phyloP scores from a whole-genome alignment of 768 basidiomycete genomes.

The Suillus discolor region DNA sequence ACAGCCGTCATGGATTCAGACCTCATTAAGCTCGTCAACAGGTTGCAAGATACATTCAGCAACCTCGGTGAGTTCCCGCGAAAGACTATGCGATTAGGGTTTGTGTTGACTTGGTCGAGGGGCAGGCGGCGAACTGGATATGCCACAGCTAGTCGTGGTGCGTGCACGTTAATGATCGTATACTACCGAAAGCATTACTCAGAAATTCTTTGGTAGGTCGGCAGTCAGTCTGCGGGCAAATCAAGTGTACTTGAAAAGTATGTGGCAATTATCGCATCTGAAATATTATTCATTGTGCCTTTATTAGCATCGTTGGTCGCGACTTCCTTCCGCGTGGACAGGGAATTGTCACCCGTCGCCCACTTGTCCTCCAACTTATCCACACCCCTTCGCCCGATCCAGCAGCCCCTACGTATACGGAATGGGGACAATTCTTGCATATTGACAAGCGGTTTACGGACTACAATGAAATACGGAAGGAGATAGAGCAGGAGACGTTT shows the following conservation, averaged over 20 bases:
- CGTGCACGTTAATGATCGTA: slow-evolving; percentile 32
- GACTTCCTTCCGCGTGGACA: slow-evolving; percentile 87
- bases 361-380: slow-evolving; percentile 93
- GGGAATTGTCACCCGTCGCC: slow-evolving; percentile 96
- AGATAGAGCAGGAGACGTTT: slow-evolving; percentile 98
- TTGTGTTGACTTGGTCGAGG: slow-evolving; percentile 12
- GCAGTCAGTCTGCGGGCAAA: slow-evolving; percentile 96
- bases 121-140: slow-evolving; percentile 85
- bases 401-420: slow-evolving; percentile 51
- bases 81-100: slow-evolving; percentile 9
- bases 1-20: slow-evolving; percentile 79
- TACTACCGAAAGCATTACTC: background rate
- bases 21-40: slow-evolving; percentile 93
- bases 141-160: slow-evolving; percentile 90
- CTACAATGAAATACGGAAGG: slow-evolving; percentile 89
- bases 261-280: slow-evolving; percentile 33
- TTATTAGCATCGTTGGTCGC: slow-evolving; percentile 84
- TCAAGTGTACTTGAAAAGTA: slow-evolving; percentile 96
- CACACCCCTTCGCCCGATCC: slow-evolving; percentile 74
- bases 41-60: slow-evolving; percentile 90
- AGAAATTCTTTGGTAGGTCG: slow-evolving; percentile 58
- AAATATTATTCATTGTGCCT: slow-evolving; percentile 8
- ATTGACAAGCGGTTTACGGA: slow-evolving; percentile 97
- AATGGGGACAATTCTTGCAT: slow-evolving; percentile 98
- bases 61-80: slow-evolving; percentile 68